Conservation (phyloP, 2,329 filamentous ascomycete species). For the Colletotrichum ledebouriae region DNA sequence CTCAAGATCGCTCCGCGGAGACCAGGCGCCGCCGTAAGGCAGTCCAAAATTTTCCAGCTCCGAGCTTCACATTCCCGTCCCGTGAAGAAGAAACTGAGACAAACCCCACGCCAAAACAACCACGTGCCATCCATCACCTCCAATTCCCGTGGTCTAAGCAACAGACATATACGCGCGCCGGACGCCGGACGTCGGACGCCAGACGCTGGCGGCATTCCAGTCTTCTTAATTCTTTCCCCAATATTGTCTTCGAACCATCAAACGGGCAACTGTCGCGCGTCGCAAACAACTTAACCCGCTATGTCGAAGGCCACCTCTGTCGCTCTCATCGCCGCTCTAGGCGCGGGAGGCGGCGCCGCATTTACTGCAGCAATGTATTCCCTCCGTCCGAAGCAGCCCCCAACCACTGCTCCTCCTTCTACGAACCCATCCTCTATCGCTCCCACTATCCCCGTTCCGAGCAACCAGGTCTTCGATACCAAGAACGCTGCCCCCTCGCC, state of each 20-base stretch:
- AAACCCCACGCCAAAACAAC: constrained; percentile 36
- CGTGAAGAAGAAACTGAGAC: constrained; percentile 38
- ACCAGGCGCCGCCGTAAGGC: too few species aligned
- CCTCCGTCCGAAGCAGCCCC: constrained; percentile 58
- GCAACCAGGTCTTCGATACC: constrained; percentile 67
- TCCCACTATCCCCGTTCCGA: constrained; percentile 61
- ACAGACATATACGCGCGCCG: constrained; percentile 32
- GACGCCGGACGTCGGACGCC: constrained; percentile 17
- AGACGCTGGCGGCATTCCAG: neutral
- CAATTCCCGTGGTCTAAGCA: constrained; percentile 25
- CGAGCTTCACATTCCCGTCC: constrained; percentile 29
- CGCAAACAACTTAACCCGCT: constrained; percentile 47
- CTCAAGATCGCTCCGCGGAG: constrained; percentile 35
- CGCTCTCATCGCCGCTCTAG: constrained; percentile 80
- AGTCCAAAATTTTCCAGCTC: constrained; percentile 39
- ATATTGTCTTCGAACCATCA: constrained; percentile 1
- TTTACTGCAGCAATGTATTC: constrained; percentile 78
- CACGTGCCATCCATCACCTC: constrained; percentile 38
- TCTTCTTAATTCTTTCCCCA: neutral
- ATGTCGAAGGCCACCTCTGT: constrained; percentile 84
- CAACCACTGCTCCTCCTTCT: constrained; percentile 46
- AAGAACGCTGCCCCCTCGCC: constrained; percentile 43
- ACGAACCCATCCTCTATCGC: constrained; percentile 48
- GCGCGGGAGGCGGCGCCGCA: constrained; percentile 82
- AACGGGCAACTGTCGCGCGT: constrained; percentile 11